Conservation (phyloP, 2,329 filamentous ascomycete species). For the Ciborinia camelliae region DNA sequence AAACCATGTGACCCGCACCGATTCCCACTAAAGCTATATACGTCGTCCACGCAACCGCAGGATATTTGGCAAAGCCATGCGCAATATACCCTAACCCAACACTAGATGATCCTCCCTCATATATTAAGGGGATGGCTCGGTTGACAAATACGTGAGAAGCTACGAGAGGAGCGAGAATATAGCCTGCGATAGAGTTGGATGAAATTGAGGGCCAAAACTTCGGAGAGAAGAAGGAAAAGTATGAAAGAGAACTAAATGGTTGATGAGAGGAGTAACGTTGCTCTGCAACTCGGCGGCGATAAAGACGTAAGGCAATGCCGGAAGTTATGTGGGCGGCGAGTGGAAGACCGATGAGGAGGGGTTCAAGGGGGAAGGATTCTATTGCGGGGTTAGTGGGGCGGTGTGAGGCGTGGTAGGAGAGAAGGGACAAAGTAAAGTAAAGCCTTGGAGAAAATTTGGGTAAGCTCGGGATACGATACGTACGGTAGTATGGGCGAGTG, state of each 20-base stretch:
- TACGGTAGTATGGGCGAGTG: slow-evolving; percentile 89
- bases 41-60: slow-evolving; percentile 60
- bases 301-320: slow-evolving; percentile 71
- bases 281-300: slow-evolving; percentile 70
- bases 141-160: slow-evolving; percentile 73
- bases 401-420: slow-evolving; percentile 56
- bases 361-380: slow-evolving; percentile 66
- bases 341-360: slow-evolving; percentile 71
- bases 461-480: slow-evolving; percentile 41
- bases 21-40: slow-evolving; percentile 66
- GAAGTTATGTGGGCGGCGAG: slow-evolving; percentile 74
- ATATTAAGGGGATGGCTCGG: slow-evolving; percentile 67
- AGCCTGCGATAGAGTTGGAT: slow-evolving; percentile 70
- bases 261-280: slow-evolving; percentile 65
- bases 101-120: slow-evolving; percentile 83
- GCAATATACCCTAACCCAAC: slow-evolving; percentile 79
- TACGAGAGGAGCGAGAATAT: slow-evolving; percentile 62
- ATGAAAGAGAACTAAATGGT: slow-evolving; percentile 71
- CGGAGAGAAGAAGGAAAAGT: slow-evolving; percentile 59
- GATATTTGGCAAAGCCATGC: slow-evolving; percentile 77
- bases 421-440: slow-evolving; percentile 71
- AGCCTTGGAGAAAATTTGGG: slow-evolving; percentile 64
- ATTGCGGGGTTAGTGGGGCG: slow-evolving; percentile 7
- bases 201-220: slow-evolving; percentile 71
- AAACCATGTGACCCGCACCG: slow-evolving; percentile 74